Percentiles rank a stretch among this genome's conserved stretches.
These are phyloP conservation scores for Nothomitra cinnamomea DNA, from an alignment of 2,329 filamentous ascomycete species.

Conservation along the genomic window DNA sequence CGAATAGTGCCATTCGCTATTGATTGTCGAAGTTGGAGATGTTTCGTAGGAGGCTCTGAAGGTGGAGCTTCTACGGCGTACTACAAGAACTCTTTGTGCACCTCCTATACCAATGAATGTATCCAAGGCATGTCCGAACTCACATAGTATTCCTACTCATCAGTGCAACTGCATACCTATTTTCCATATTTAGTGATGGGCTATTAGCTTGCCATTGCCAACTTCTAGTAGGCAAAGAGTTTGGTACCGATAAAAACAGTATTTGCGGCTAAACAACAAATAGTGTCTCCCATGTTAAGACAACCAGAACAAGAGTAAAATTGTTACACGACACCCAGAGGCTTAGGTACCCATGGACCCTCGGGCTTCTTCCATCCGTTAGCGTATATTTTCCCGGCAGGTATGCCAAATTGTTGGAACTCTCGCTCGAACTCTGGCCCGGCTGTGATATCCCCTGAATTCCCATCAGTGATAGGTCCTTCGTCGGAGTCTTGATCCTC, in stretches of 20 bases:
- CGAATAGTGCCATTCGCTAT: background rate
- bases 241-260: background rate
- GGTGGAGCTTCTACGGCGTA: background rate
- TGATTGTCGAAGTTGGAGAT: background rate
- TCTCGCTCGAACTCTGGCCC: background rate
- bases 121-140: background rate
- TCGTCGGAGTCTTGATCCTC: background rate
- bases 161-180: no score
- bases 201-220: no score
- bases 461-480: background rate
- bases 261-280: background rate
- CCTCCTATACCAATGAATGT: background rate
- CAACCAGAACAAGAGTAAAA: background rate
- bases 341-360: constrained; percentile 38
- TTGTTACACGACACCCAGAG: constrained; percentile 36
- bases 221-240: no score
- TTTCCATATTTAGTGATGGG: no score
- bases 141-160: no score
- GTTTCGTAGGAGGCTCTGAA: background rate
- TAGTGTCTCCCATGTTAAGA: background rate
- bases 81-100: background rate
- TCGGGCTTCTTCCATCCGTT: constrained; percentile 14
- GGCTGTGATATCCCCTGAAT: background rate
- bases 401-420: background rate
- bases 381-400: background rate